Percentiles rank a stretch among this genome's conserved stretches.
Evolutionary conservation across 2,329 filamentous ascomycete species (phyloP).

Genomic region (Aspergillus intermedius): DNA sequence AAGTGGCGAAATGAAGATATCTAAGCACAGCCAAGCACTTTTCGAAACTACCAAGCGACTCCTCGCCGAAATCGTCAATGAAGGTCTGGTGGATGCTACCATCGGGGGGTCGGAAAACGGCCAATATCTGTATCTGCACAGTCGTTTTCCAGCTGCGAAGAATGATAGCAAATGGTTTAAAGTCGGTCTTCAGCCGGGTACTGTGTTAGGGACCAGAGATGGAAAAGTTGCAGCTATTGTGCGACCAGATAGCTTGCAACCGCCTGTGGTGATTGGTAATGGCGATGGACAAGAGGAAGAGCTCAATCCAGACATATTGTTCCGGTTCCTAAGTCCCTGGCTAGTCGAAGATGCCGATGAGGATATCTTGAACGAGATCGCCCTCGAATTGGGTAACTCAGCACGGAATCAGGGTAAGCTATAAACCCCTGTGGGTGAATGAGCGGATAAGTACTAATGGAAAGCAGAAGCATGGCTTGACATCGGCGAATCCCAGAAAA

Average conservation of each 20-base stretch:
- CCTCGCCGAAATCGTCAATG: constrained; percentile 10
- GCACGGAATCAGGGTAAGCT: constrained; percentile 9
- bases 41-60: constrained; percentile 12
- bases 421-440: background rate
- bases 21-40: background rate
- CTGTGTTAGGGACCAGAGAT: background rate
- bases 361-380: constrained; percentile 5
- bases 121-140: background rate
- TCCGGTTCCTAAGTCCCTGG: constrained; percentile 6
- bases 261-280: constrained; percentile 1
- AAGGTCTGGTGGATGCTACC: constrained; percentile 6
- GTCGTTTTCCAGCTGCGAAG: background rate
- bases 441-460: no score
- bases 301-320: constrained; percentile 6
- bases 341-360: constrained; percentile 1
- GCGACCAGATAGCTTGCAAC: background rate
- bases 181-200: background rate
- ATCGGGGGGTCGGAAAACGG: background rate
- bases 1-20: no score
- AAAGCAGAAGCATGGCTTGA: constrained; percentile 8
- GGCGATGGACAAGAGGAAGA: background rate
- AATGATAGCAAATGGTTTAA: background rate
- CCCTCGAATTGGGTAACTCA: constrained; percentile 6
- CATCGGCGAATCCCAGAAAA: background rate
- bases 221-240: background rate